phyloP scores from a whole-genome alignment of 768 basidiomycete genomes.

The Lyophyllum semitale region DNA sequence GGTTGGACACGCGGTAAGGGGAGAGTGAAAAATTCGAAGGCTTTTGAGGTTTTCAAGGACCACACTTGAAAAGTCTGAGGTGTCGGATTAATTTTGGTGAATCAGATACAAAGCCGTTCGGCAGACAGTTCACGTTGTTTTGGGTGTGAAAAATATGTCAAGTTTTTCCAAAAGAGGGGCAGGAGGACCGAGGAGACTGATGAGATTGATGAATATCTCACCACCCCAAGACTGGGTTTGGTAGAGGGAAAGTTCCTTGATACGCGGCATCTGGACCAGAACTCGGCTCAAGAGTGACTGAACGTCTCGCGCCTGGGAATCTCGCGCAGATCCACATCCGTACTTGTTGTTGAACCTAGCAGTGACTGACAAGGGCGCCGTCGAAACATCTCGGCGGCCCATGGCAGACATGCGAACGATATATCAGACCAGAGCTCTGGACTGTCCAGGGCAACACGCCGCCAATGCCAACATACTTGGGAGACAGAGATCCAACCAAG shows the following conservation, averaged over 20 bases:
- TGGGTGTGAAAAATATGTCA: background rate
- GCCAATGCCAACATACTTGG: too few species aligned
- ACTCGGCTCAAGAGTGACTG: background rate
- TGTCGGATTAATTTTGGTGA: background rate
- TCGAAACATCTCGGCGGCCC: too few species aligned
- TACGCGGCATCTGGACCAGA: background rate
- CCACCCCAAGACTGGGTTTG: background rate
- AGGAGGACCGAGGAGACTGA: background rate
- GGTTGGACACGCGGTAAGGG: background rate
- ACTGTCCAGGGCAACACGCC: too few species aligned
- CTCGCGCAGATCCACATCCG: too few species aligned
- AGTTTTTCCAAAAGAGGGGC: conserved; percentile 7
- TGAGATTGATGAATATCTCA: background rate
- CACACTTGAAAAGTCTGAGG: background rate
- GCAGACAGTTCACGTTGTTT: background rate
- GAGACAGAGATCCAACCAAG: too few species aligned
- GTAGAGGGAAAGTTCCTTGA: background rate
- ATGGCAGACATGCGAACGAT: too few species aligned
- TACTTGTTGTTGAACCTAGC: too few species aligned
- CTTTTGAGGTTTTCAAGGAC: background rate
- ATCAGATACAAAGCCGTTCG: background rate
- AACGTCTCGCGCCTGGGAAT: too few species aligned
- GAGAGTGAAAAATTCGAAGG: background rate
- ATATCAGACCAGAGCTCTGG: too few species aligned
- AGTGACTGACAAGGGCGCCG: too few species aligned